Base-by-base conservation (phyloP, 1,139 yeast genomes). In the Scheffersomyces cryptocercus region DNA sequence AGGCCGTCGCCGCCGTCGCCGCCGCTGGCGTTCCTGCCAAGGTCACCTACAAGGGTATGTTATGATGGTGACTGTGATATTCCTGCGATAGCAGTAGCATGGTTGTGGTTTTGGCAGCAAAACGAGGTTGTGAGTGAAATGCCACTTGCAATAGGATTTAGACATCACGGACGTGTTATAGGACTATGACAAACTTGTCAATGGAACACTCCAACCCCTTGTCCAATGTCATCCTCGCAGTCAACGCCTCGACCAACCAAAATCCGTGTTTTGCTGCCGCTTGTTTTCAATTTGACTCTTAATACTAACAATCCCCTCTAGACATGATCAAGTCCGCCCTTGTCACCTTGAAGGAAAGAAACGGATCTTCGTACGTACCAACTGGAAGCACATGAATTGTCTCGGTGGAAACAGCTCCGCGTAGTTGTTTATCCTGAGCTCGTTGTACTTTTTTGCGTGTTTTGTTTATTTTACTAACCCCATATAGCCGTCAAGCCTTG, bases 291-390 rank as follows among this genome's bases (percentile, higher is more conserved):
- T 31, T 14, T 4, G 8, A 31, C 15, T 37, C 7, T 12, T 11
- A 34, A 37, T 51, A 54, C 59, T 59, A 56, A 57, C 59, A 3
- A 40, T 38, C 16, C 45, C 38, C 43, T 33, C 37, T 59, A 82
- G 96, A 87, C 48, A 78, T 88, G 82, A 87, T 89, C 65, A 79
- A 79, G 58, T 82, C 85, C 48, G 96, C 95, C 43, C 75, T 89
- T 53, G 63, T 77, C 39, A 70, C 84, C 32, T 77, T 88, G 58
- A 86, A 87, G 60, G 95, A 87, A 58, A 83, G 95, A 70, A 85
- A 79, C 50, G 97, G 97, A 43, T 85, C 95, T 38, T 81, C 85
- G 78, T 79, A 73, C 56, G 82, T 75, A 10, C 31, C 10, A 24
- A 9, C 29, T 34, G 32, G 20, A 43, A 20, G 7, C 26, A 20